Conservation (phyloP, 2,329 filamentous ascomycete species). For the Fusarium longipes region DNA sequence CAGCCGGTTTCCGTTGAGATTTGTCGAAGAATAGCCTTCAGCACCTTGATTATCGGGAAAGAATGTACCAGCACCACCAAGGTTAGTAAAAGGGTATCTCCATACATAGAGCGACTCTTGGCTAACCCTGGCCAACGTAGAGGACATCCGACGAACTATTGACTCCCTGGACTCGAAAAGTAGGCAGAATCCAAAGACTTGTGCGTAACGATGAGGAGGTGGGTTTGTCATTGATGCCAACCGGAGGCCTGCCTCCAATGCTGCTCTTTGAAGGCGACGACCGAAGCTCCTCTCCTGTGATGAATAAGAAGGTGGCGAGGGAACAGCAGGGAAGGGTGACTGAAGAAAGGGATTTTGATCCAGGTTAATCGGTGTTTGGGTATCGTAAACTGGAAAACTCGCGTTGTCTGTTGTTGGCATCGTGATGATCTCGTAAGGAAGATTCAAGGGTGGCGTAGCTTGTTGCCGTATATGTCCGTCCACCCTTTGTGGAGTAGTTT, state of each 20-base stretch:
- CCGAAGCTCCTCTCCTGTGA: constrained; percentile 75
- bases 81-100: constrained; percentile 70
- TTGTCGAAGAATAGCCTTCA: background rate
- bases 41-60: constrained; percentile 53
- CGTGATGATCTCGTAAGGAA: constrained; percentile 62
- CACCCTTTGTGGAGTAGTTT: constrained; percentile 22
- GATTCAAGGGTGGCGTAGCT: constrained; percentile 30
- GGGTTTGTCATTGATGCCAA: constrained; percentile 65
- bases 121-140: constrained; percentile 48
- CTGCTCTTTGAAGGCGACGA: constrained; percentile 74
- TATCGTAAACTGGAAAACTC: constrained; percentile 59
- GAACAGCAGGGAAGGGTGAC: constrained; percentile 52
- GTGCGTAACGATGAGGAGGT: constrained; percentile 60
- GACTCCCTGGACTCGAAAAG: constrained; percentile 65
- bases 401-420: constrained; percentile 64
- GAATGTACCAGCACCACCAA: constrained; percentile 76
- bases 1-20: constrained; percentile 1
- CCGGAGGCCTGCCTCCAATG: constrained; percentile 70
- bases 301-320: constrained; percentile 66
- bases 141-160: constrained; percentile 57
- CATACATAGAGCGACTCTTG: constrained; percentile 66
- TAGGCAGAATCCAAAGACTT: constrained; percentile 76
- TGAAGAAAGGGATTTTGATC: constrained; percentile 23
- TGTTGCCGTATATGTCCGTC: constrained; percentile 28
- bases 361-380: constrained; percentile 34